Base-by-base conservation (phyloP, 306 rosid species). In the Myrica gale region DNA sequence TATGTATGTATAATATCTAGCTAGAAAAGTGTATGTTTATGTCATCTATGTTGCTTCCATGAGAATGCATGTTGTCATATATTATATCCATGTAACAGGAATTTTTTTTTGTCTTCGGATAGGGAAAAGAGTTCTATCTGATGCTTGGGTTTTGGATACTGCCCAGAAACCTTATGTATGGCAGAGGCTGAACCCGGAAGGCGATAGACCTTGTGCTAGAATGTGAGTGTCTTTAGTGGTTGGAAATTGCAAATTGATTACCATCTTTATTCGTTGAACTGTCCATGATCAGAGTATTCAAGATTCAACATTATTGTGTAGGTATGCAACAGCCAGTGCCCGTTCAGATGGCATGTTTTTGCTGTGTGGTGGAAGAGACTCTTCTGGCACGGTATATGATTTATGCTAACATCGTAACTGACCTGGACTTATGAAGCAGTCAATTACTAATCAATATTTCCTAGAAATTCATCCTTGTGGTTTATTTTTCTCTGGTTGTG, bases 261-360 rank as follows among this genome's bases (percentile, higher is more conserved):
- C 44, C 19, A 62, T 73, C 71, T 32, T 17, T 63, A 60, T 26
- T 65, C 42, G 81, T 76, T 71, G 41, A 7, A 51, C 20, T 3
- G 50, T 61, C 37, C 37, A 51, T 20, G 26, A 47, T 46, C 75
- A 57, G 20, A 21, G 41, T 73, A 63, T 52, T 55, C 58, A 23
- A 68, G 56, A 77, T 44, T 73, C 54, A 75, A 71, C 81, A 84
- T 74, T 82, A 71, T 85, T 80, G 69, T 87, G 81, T 85, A 96
- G 99, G 99, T 96, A 96, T 50, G 99, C 98, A 26, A 96, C 99
- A 70, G 99, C 96, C 71, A 90, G 99, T 87, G 91, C 98, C 57
- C 99, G 99, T 69, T 88, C 99, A 81, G 99, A 96, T 87, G 99
- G 99, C 77, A 96, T 96, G 99, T 89, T 96, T 88, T 83, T 96